These are phyloP conservation scores for Xylariaceae sp. DNA, from an alignment of 2,329 filamentous ascomycete genomes.

Conservation along the genomic window DNA sequence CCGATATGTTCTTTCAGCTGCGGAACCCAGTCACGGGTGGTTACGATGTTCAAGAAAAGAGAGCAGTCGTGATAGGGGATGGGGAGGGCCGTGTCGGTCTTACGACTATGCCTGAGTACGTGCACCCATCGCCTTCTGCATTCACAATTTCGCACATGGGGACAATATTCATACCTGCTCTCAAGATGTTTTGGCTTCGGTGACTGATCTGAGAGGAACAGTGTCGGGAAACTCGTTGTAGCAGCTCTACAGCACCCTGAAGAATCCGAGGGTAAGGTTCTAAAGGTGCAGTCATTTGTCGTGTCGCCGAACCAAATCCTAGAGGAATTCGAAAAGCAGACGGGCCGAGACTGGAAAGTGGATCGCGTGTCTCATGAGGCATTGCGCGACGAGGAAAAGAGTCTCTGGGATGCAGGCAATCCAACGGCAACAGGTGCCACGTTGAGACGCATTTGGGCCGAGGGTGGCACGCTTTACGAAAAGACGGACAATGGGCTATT, in stretches of 20 bases:
- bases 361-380: constrained; percentile 49
- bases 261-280: constrained; percentile 48
- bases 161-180: too few relatives aligned
- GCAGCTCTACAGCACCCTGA: constrained; percentile 56
- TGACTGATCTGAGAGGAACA: constrained; percentile 26
- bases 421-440: constrained; percentile 11
- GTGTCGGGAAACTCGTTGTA: constrained; percentile 63
- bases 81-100: constrained; percentile 61
- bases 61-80: constrained; percentile 58
- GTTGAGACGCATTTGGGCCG: constrained; percentile 19
- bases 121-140: constrained; percentile 14
- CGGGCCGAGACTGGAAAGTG: constrained; percentile 53
- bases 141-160: neutral
- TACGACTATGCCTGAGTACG: constrained; percentile 68
- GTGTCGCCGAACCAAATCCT: constrained; percentile 59
- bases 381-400: constrained; percentile 45
- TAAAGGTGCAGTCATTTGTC: constrained; percentile 70
- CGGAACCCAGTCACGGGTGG: constrained; percentile 45
- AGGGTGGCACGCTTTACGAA: constrained; percentile 18
- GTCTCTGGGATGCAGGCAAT: constrained; percentile 10
- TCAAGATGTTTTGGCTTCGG: neutral
- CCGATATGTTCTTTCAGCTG: constrained; percentile 49
- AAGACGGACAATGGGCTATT: constrained; percentile 17
- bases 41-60: constrained; percentile 55
- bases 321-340: constrained; percentile 65